phyloP scores from a whole-genome alignment of 441 rosid species.

The Populus tomentosa region DNA sequence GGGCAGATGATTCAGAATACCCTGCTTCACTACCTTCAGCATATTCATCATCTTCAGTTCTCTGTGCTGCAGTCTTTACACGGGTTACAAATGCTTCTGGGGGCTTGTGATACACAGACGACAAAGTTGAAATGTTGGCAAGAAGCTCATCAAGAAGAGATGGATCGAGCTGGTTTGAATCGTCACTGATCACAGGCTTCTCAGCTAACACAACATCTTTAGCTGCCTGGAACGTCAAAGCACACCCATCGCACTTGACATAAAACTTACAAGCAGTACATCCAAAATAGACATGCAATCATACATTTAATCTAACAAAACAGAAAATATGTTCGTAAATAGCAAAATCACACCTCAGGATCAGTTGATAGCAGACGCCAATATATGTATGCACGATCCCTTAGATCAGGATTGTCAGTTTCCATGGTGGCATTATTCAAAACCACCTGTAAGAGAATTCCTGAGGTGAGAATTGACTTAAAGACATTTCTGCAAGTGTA shows the following conservation, averaged over 20 bases:
- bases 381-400: constrained; percentile 97
- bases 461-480: constrained; percentile 11
- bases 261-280: not conserved
- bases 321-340: not conserved
- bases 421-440: constrained; percentile 93
- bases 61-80: constrained; percentile 68
- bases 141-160: constrained; percentile 97
- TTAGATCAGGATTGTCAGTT: constrained; percentile 93
- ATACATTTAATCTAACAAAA: not conserved
- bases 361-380: constrained; percentile 94
- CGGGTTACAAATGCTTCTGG: constrained; percentile 94
- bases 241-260: constrained; percentile 12
- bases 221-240: constrained; percentile 63
- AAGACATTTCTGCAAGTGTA: not conserved
- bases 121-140: constrained; percentile 84
- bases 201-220: constrained; percentile 98
- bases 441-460: constrained; percentile 54
- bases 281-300: not conserved
- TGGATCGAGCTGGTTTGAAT: constrained; percentile 87
- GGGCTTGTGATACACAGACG: constrained; percentile 95
- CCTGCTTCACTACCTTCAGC: constrained; percentile 77
- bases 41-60: constrained; percentile 87
- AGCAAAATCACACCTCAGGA: constrained; percentile 67
- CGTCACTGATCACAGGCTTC: constrained; percentile 95
- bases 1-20: constrained; percentile 60